Percentiles rank a stretch among this genome's conserved stretches.
Evolutionary conservation across 805 yeast genomes (phyloP).

Genomic region (Candida verbasci): DNA sequence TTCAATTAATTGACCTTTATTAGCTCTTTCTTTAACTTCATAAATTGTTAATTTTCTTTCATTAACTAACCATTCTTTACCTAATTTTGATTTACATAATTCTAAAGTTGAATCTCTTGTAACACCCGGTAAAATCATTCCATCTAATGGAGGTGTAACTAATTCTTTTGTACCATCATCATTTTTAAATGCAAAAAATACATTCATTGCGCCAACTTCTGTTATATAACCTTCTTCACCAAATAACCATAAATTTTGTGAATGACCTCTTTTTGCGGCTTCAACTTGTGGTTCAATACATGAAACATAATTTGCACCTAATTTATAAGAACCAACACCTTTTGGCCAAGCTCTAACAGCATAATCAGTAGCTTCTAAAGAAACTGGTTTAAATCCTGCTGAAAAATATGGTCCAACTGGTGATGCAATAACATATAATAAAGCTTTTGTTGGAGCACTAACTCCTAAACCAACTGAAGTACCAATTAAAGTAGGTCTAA

Average conservation of each 20-base stretch:
- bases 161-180: conserved; percentile 85
- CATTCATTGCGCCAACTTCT: conserved; percentile 98
- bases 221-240: conserved; percentile 84
- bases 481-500: conserved; percentile 95
- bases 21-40: conserved; percentile 76
- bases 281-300: conserved; percentile 85
- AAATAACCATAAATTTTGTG: conserved; percentile 94
- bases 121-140: conserved; percentile 95
- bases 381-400: conserved; percentile 94
- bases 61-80: conserved; percentile 72
- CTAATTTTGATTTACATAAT: conserved; percentile 72
- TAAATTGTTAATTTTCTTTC: conserved; percentile 81
- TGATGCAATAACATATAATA: conserved; percentile 81
- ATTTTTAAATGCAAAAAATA: conserved; percentile 78
- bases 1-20: conserved; percentile 80
- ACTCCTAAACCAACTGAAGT: conserved; percentile 89
- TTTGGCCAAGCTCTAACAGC: conserved; percentile 99
- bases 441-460: conserved; percentile 72
- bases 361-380: conserved; percentile 89
- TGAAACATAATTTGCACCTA: conserved; percentile 98
- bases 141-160: conserved; percentile 95
- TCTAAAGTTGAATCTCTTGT: conserved; percentile 85
- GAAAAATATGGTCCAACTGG: conserved; percentile 93
- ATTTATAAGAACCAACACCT: conserved; percentile 93
- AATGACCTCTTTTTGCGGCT: conserved; percentile 89